Conservation (phyloP, 2,329 filamentous ascomycete species). For the Grosmannia penicillata region DNA sequence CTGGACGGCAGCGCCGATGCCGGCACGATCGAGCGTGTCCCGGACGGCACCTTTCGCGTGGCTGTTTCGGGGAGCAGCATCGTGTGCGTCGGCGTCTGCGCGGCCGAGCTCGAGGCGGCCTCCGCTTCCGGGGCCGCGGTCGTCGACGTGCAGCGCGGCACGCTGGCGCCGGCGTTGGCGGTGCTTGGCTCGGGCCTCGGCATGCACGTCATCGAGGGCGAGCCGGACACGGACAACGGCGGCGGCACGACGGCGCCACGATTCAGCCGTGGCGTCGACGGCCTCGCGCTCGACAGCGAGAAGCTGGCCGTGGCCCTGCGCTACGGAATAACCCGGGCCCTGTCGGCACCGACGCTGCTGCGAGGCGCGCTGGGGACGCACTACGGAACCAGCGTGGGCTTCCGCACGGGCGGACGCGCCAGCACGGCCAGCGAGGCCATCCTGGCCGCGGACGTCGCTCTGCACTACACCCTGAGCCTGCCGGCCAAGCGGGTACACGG, state of each 20-base stretch:
- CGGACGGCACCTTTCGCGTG: conserved; percentile 23
- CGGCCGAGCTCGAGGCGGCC: conserved; percentile 22
- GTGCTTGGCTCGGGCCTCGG: conserved; percentile 46
- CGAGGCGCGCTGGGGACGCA: conserved; percentile 27
- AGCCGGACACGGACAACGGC: conserved; percentile 38
- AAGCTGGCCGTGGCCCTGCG: conserved; percentile 36
- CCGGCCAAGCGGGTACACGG: conserved; percentile 27
- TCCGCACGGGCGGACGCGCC: conserved; percentile 33
- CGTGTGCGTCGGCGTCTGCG: conserved; percentile 39
- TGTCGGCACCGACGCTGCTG: conserved; percentile 37
- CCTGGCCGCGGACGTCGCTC: conserved; percentile 35
- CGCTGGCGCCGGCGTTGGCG: conserved; percentile 45
- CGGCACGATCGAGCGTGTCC: no score
- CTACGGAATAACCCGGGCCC: conserved; percentile 43
- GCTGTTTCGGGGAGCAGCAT: conserved; percentile 38
- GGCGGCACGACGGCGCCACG: conserved; percentile 17
- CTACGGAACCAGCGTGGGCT: conserved; percentile 43
- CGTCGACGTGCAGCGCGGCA: conserved; percentile 39
- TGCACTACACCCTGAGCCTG: conserved; percentile 40
- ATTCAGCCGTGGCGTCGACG: conserved; percentile 47
- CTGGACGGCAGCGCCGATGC: conserved; percentile 18
- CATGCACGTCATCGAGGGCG: conserved; percentile 47
- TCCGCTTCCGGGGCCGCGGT: conserved; percentile 15
- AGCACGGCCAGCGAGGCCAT: conserved; percentile 32
- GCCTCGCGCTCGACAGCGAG: conserved; percentile 37